A percentile compares a stretch with the other conserved stretches of the same genome.
These are phyloP conservation scores for Rubia tinctorum DNA, from an alignment of 305 asterid genomes.

Conservation along the genomic window DNA sequence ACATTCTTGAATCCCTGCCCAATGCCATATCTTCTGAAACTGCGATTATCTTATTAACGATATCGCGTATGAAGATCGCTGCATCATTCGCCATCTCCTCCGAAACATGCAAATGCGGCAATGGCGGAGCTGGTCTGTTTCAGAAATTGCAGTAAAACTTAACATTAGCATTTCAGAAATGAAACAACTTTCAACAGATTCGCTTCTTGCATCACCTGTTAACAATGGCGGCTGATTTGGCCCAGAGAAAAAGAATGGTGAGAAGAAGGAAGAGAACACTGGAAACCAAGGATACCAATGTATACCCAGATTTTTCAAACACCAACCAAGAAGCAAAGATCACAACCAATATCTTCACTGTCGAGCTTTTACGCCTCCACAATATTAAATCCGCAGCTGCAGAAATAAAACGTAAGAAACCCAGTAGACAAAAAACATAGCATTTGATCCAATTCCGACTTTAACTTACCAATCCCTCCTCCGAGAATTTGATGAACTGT, in stretches of 20 bases:
- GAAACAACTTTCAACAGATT: neutral
- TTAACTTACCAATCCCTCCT: constrained; percentile 61
- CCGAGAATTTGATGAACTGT: constrained; percentile 77
- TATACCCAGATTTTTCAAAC: constrained; percentile 81
- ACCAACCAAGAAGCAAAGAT: constrained; percentile 73
- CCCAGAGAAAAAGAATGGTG: constrained; percentile 87
- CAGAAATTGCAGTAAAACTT: constrained; percentile 12
- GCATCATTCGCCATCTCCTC: constrained; percentile 61
- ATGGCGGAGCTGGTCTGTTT: constrained; percentile 78
- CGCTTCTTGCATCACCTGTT: constrained; percentile 49
- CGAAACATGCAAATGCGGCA: constrained; percentile 67
- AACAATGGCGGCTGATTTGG: constrained; percentile 84
- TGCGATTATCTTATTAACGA: constrained; percentile 44
- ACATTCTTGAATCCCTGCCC: constrained; percentile 64
- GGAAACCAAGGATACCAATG: constrained; percentile 63
- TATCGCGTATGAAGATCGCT: constrained; percentile 38
- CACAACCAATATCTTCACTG: constrained; percentile 47
- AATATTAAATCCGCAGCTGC: constrained; percentile 88
- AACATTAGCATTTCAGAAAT: neutral
- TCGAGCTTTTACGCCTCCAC: constrained; percentile 62
- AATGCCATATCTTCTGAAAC: constrained; percentile 54
- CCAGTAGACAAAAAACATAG: neutral
- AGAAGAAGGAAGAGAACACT: constrained; percentile 76
- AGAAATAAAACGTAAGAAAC: constrained; percentile 9
- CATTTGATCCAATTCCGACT: neutral